phyloP scores from a whole-genome alignment of 2,329 filamentous ascomycete genomes.

The Pyricularia sp. region DNA sequence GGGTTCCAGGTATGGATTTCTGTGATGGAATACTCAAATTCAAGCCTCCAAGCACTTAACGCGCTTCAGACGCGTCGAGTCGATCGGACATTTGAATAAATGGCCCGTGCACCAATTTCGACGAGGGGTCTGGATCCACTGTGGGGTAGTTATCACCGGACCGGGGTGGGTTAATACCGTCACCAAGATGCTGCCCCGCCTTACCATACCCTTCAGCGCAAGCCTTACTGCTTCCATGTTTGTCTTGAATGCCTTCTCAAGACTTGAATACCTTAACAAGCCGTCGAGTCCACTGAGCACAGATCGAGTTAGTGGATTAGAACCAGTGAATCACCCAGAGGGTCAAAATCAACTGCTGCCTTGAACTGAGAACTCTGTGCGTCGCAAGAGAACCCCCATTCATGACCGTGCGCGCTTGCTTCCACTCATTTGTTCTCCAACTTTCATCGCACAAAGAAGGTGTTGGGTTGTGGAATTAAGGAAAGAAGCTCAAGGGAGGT shows the following conservation, averaged over 20 bases:
- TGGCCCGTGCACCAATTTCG: neutral
- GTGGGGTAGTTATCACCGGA: neutral
- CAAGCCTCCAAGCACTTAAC: conserved; percentile 8
- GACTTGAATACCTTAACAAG: neutral
- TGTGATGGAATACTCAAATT: neutral
- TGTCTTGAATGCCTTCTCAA: neutral
- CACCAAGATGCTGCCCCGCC: neutral
- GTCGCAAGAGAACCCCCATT: neutral
- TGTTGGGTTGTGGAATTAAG: neutral
- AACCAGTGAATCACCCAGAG: neutral
- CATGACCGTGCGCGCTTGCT: neutral
- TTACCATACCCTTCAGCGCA: neutral
- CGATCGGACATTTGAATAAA: too few species aligned
- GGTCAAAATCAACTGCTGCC: neutral
- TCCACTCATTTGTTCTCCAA: neutral
- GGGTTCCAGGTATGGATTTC: neutral
- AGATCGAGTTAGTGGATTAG: neutral
- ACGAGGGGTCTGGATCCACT: neutral
- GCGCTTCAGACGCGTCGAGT: neutral
- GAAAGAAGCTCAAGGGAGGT: neutral
- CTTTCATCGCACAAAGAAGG: neutral
- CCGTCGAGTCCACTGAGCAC: neutral
- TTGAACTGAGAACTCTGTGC: neutral
- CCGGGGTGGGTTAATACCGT: neutral
- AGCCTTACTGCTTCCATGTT: neutral